Evolutionary conservation across 2,329 filamentous ascomycete species (phyloP).

Genomic region (Cercospora zeina): DNA sequence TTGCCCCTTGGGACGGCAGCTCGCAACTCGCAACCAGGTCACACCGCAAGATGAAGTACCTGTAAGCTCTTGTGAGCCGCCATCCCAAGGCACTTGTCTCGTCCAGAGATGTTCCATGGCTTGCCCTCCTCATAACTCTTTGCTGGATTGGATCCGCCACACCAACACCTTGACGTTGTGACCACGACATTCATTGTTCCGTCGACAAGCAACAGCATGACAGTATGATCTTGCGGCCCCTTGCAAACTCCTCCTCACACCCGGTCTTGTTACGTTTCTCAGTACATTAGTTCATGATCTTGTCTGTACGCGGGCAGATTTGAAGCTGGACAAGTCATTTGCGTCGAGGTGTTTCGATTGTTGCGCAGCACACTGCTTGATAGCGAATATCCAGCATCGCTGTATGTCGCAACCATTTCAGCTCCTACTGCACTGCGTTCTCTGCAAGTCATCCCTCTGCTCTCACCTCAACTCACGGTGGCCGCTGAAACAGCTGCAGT

Average conservation of each 20-base stretch:
- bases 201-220: not conserved
- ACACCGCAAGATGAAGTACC: not conserved
- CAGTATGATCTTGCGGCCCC: not conserved
- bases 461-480: not conserved
- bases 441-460: too few relatives aligned
- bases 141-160: not conserved
- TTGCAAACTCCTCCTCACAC: not conserved
- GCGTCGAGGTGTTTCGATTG: too few relatives aligned
- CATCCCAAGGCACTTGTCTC: not conserved
- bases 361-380: too few relatives aligned
- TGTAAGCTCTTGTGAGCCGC: constrained; percentile 4
- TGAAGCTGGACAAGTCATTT: too few relatives aligned
- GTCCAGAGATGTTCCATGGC: not conserved
- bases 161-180: not conserved
- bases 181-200: not conserved
- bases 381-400: too few relatives aligned
- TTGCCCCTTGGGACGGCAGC: not conserved
- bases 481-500: not conserved
- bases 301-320: too few relatives aligned
- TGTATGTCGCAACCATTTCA: too few relatives aligned
- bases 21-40: not conserved
- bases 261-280: not conserved
- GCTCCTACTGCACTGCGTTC: too few relatives aligned
- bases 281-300: not conserved
- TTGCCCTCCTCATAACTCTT: not conserved